A percentile compares a stretch with the other conserved stretches of the same genome.
Evolutionary conservation across 129 eudicot species (phyloP).

Genomic region (Glebionis coronaria): DNA sequence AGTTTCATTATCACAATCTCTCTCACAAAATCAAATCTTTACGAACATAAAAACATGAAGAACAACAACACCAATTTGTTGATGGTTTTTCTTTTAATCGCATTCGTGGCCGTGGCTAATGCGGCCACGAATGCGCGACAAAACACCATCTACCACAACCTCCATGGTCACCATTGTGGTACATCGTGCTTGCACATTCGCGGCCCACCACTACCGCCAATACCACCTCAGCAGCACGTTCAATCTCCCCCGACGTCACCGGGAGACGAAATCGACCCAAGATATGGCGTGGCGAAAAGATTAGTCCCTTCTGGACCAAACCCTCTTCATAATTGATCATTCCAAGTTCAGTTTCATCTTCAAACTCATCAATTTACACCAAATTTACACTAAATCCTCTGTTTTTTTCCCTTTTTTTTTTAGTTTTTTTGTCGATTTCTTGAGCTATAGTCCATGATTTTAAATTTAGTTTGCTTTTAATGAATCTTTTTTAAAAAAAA

Average conservation of each 20-base stretch:
- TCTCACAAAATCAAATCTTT: not conserved
- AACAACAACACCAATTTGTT: not conserved
- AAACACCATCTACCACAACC: conserved; percentile 13
- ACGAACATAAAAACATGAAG: conserved; percentile 19
- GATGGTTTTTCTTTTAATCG: conserved; percentile 26
- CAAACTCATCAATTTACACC: not conserved
- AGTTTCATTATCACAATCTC: conserved; percentile 20
- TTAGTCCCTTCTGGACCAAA: conserved; percentile 94
- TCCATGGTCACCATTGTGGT: conserved; percentile 26
- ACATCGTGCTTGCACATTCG: conserved; percentile 29
- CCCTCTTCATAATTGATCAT: conserved; percentile 79
- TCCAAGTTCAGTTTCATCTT: too few relatives aligned
- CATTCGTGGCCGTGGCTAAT: conserved; percentile 21
- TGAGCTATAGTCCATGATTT: not conserved
- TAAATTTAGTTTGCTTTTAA: too few relatives aligned
- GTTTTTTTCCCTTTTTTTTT: conserved; percentile 9
- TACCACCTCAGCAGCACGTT: conserved; percentile 26
- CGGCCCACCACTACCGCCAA: conserved; percentile 33
- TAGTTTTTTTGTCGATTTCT: conserved; percentile 3
- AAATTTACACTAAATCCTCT: not conserved
- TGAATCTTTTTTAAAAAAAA: too few relatives aligned
- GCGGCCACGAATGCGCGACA: conserved; percentile 19
- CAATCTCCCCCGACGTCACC: conserved; percentile 29
- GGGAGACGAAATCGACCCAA: conserved; percentile 59
- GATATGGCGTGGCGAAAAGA: conserved; percentile 83